Evolutionary conservation across 148 eudicot genomes (phyloP), one percentile per base, ranked within the genome.

Genomic region (Spergularia marina): DNA sequence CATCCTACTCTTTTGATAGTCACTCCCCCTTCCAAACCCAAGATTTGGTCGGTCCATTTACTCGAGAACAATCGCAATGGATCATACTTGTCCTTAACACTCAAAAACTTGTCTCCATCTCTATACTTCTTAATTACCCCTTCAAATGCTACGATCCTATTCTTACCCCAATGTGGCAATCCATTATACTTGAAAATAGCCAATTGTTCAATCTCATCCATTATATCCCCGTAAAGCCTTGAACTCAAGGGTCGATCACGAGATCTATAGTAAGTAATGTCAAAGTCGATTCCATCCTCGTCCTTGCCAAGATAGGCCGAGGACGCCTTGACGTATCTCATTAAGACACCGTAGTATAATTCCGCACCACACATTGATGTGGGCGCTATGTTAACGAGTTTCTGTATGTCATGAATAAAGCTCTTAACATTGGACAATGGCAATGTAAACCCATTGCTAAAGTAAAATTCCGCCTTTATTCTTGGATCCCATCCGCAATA

Each of bases 101-200:
- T 78, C 13, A 94, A 55, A 70, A 94, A 94, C 63, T 84, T 72
- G 12, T 0, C 11, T 0, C 74, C 84, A 15, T 87, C 84, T 57
- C 74, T 79, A 51, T 86, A 91, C 74, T 90, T 94, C 1, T 82
- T 76, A 36, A 89, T 84, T 6, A 63, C 96, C 11, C 86, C 91
- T 9, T 80, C 66, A 39, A 94, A 91, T 0, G 92, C 98, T 70
- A 91, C 36, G 55, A 91, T 91, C 10, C 97, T 77, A 63, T 94
- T 94, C 83, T 94, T 94, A 5, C 97, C 98, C 98, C 98, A 94
- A 14, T 94, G 98, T 10, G 98, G 98, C 15, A 85, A 10, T 14
- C 85, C 98, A 39, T 79, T 82, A 47, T 94, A 94, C 78, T 94
- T 94, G 69, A 88, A 89, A 30, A 90, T 11, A 0, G 89, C 98